Evolutionary conservation across 2,329 filamentous ascomycete genomes (phyloP).

Genomic region (Ceratocystis alfenasii): DNA sequence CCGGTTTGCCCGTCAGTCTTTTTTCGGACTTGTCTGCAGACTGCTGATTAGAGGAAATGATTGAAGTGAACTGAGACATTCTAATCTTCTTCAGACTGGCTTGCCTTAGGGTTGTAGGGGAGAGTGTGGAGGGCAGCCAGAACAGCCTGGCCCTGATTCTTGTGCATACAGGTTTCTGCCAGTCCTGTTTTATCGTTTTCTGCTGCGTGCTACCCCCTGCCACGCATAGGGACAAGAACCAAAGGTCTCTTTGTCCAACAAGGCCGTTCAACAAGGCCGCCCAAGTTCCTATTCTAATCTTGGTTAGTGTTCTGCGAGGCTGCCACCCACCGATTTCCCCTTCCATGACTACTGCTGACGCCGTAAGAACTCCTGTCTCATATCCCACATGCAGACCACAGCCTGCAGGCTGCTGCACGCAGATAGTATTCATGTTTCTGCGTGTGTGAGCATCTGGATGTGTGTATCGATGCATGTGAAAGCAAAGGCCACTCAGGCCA

Average conservation of each 20-base stretch:
- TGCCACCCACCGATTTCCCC: neutral
- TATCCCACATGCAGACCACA: neutral
- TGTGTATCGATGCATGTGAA: neutral
- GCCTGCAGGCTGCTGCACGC: too few species aligned
- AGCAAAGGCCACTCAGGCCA: neutral
- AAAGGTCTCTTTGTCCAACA: too few species aligned
- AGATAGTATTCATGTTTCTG: too few species aligned
- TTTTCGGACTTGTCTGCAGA: neutral
- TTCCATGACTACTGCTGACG: neutral
- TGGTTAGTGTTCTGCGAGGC: neutral
- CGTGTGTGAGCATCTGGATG: too few species aligned
- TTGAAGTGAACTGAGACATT: neutral
- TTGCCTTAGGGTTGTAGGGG: neutral
- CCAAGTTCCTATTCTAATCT: neutral
- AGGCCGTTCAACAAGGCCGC: too few species aligned
- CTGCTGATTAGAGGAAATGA: neutral
- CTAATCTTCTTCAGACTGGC: neutral
- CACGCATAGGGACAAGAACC: too few species aligned
- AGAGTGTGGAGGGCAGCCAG: too few species aligned
- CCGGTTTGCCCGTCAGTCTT: too few species aligned
- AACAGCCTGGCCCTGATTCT: too few species aligned
- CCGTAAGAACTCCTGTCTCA: neutral
- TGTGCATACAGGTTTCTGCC: too few species aligned
- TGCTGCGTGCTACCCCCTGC: too few species aligned
- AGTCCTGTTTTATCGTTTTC: too few species aligned